phyloP scores from a whole-genome alignment of 352 stramenopile species.

The Pythium rishiriense region DNA sequence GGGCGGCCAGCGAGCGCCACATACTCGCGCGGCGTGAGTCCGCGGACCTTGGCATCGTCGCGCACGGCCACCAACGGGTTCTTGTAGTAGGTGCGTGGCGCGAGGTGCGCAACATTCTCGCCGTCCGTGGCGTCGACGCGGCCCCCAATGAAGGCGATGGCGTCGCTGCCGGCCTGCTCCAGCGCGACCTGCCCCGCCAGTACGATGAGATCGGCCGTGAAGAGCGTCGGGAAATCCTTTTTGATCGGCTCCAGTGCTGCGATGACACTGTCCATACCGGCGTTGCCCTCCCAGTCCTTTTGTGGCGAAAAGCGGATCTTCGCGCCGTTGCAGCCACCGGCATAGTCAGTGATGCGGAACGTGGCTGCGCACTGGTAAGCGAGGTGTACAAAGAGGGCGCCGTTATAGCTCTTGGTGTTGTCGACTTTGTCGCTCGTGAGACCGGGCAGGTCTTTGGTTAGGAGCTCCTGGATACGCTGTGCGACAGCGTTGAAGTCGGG shows the following conservation, averaged over 20 bases:
- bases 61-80: not conserved
- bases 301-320: conserved; percentile 82
- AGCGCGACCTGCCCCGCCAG: conserved; percentile 86
- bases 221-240: conserved; percentile 78
- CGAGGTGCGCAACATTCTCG: not conserved
- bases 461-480: too few species aligned
- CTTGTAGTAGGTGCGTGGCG: not conserved
- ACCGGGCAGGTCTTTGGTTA: too few species aligned
- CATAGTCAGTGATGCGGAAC: conserved; percentile 60
- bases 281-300: conserved; percentile 81
- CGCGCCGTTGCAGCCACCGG: conserved; percentile 74
- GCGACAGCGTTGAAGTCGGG: too few species aligned
- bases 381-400: conserved; percentile 66
- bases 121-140: conserved; percentile 68
- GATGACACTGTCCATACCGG: conserved; percentile 60
- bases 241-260: conserved; percentile 77
- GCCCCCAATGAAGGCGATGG: conserved; percentile 82
- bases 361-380: conserved; percentile 86
- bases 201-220: conserved; percentile 91
- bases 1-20: not conserved
- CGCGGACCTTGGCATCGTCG: not conserved
- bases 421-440: conserved; percentile 31
- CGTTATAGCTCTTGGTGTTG: conserved; percentile 27
- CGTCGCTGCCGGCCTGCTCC: conserved; percentile 85
- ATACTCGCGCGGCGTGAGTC: not conserved